Conservation (phyloP, 2,329 filamentous ascomycete genomes). For the Penicillium sp. region DNA sequence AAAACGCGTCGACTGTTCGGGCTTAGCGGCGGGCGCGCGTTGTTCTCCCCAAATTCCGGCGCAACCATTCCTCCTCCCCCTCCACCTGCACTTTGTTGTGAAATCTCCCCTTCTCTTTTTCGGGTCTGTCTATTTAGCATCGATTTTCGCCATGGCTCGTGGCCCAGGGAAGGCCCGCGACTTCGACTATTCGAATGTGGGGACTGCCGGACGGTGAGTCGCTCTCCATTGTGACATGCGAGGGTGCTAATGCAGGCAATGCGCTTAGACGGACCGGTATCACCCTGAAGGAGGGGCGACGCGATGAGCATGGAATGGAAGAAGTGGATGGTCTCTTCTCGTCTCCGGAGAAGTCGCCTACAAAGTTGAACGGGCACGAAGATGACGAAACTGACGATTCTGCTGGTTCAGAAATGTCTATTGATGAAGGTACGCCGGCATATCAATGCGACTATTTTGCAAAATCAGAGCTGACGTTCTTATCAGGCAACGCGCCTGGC, state of each 20-base stretch:
- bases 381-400: slow-evolving; percentile 46
- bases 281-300: slow-evolving; percentile 72
- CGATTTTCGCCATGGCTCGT: slow-evolving; percentile 30
- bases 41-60: slow-evolving; percentile 22
- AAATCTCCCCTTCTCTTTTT: neutral
- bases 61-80: slow-evolving; percentile 20
- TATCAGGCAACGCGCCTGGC: slow-evolving; percentile 40
- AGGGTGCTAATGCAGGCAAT: slow-evolving; percentile 17
- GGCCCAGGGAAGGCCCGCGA: slow-evolving; percentile 44
- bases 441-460: neutral
- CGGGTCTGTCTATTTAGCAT: neutral
- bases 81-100: slow-evolving; percentile 9
- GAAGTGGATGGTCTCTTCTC: slow-evolving; percentile 85
- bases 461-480: slow-evolving; percentile 9
- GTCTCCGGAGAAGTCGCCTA: slow-evolving; percentile 68
- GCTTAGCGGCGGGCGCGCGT: slow-evolving; percentile 34
- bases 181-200: slow-evolving; percentile 49
- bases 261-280: slow-evolving; percentile 79
- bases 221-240: slow-evolving; percentile 4
- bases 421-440: slow-evolving; percentile 57
- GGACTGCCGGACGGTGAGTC: slow-evolving; percentile 47
- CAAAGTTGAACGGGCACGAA: slow-evolving; percentile 34
- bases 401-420: slow-evolving; percentile 60
- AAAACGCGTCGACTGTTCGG: slow-evolving; percentile 36
- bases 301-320: slow-evolving; percentile 91